A percentile compares a stretch with the other conserved stretches of the same genome.
Evolutionary conservation across 2,329 filamentous ascomycete species (phyloP).

Genomic region (Neonectria faginata): DNA sequence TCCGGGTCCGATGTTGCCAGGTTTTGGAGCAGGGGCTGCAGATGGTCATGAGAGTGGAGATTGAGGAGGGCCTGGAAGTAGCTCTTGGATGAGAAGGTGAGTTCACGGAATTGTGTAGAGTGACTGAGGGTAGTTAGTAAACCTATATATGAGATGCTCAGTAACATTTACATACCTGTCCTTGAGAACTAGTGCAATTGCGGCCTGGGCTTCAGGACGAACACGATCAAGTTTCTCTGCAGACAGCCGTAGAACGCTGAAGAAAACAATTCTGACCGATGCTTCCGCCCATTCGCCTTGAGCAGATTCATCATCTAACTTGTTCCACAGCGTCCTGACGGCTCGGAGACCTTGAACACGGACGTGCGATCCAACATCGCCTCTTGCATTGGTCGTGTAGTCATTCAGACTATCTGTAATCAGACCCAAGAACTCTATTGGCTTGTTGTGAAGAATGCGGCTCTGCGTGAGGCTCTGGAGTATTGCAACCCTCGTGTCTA

Average conservation of each 20-base stretch:
- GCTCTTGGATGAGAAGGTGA: conserved; percentile 67
- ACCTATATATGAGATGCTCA: not conserved
- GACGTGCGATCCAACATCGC: conserved; percentile 90
- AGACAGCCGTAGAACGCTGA: conserved; percentile 73
- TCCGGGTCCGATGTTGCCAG: conserved; percentile 49
- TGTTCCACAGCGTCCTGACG: conserved; percentile 71
- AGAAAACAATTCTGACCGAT: conserved; percentile 57
- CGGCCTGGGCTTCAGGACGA: conserved; percentile 72
- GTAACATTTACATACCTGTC: conserved; percentile 55
- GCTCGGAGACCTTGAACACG: conserved; percentile 84
- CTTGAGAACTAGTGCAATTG: conserved; percentile 59
- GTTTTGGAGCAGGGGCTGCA: conserved; percentile 53
- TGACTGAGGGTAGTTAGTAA: conserved; percentile 50
- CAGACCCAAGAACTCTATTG: conserved; percentile 57
- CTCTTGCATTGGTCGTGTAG: conserved; percentile 89
- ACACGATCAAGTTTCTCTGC: conserved; percentile 93
- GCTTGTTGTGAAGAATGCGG: conserved; percentile 56
- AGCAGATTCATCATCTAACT: conserved; percentile 41
- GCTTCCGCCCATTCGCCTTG: conserved; percentile 40
- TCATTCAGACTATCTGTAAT: conserved; percentile 78
- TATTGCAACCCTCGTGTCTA: conserved; percentile 67
- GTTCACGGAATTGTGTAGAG: conserved; percentile 49
- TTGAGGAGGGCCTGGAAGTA: conserved; percentile 70
- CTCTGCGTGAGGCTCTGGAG: conserved; percentile 65
- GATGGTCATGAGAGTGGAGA: conserved; percentile 54